Evolutionary conservation across 2,329 filamentous ascomycete species (phyloP), one percentile per base, ranked within the genome.

Genomic region (Hypoxylon sp.): DNA sequence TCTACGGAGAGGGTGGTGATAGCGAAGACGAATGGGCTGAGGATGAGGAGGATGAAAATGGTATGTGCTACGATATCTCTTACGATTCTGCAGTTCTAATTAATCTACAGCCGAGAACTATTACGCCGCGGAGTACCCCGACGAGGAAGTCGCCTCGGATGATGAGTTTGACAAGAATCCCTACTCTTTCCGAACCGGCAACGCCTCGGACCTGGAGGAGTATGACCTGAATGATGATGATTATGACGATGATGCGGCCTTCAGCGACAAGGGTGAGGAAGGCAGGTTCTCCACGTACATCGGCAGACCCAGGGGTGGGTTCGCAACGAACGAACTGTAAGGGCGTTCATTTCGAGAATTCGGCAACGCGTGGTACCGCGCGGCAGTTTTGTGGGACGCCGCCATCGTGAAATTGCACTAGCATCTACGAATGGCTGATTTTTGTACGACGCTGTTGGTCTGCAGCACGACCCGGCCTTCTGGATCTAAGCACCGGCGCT

Each of bases 91-190:
- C 25, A 14, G 13, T 13, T 32, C 65, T 68, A 52, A 68, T 56
- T 2, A 4, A 23, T 43, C 7, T 50, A 34, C 66, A 90, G 90
- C 92, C 36, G 92, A 94, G 76, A 91, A 93, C 74, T 90, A 93
- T 78, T 93, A 94, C 75, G 89, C 89, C 2, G 90, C 91, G 59
- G 92, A 94, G 76, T 94, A 94, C 72, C 92, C 92, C 0, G 92
- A 94, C 68, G 91, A 94, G 59, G 92, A 94, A 76, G 85, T 93
- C 13, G 90, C 88, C 48, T 90, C 88, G 14, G 91, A 93, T 72
- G 89, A 91, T 70, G 89, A 91, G 76, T 87, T 84, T 67, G 86
- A 83, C 46, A 81, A 82, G 9, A 84, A 87, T 60, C 77, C 87
- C 1, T 90, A 90, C 75, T 78, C 81, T 34, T 89, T 85, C 74